Evolutionary conservation across 345 rosid species (phyloP).

Genomic region (Eucalyptus marginata): DNA sequence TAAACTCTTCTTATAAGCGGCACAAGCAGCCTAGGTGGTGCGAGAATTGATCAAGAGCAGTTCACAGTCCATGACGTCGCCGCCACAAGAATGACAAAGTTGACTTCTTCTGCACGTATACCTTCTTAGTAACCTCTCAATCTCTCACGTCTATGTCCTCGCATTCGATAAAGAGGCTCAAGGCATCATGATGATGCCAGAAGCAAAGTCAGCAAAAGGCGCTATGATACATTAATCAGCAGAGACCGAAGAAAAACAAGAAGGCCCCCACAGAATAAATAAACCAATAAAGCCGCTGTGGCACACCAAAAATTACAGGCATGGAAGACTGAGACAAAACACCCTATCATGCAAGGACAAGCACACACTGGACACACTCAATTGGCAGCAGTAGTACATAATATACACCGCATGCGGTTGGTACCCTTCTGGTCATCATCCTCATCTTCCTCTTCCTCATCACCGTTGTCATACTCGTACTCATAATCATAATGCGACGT

Average conservation of each 20-base stretch:
- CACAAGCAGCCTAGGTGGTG: not conserved
- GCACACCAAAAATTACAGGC: not conserved
- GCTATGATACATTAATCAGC: not conserved
- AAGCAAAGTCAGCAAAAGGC: not conserved
- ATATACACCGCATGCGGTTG: conserved; percentile 68
- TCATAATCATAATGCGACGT: conserved; percentile 4
- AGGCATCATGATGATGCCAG: not conserved
- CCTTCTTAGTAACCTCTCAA: not conserved
- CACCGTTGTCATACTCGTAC: conserved; percentile 24
- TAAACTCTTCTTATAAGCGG: not conserved
- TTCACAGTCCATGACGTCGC: not conserved
- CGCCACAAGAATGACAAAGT: not conserved
- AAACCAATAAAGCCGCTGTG: not conserved
- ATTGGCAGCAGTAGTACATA: conserved; percentile 94
- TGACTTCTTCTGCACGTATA: not conserved
- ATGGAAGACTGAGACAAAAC: not conserved
- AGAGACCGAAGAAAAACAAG: not conserved
- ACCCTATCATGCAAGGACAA: not conserved
- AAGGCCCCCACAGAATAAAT: not conserved
- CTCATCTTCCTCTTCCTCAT: conserved; percentile 25
- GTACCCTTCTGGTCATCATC: conserved; percentile 25
- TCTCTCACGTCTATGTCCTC: not conserved
- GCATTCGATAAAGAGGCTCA: not conserved
- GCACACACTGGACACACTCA: conserved; percentile 10
- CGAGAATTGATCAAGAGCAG: not conserved